Evolutionary conservation across 176 grass and related monocot genomes (phyloP), one percentile per base, ranked within the genome.

Genomic region (Puccinellia tenuiflora): DNA sequence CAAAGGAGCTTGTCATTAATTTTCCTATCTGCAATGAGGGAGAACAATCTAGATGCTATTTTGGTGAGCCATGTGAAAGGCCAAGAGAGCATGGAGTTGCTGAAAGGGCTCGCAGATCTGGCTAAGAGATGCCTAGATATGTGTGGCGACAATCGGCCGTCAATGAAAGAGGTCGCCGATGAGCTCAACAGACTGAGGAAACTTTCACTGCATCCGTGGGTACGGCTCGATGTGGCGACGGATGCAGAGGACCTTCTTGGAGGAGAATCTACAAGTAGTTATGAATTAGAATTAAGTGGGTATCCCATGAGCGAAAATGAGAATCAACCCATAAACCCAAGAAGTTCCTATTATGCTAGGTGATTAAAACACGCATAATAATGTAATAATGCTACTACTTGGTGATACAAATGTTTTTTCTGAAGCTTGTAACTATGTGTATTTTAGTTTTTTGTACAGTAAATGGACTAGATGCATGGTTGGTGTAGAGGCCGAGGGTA

Each of bases 41-140:
- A 72, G 42, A 72, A 83, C 74, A 78, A 83, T 31, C 63, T 88
- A 2, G 80, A 88, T 14, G 52, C 43, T 0, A 0, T 88, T 2
- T 43, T 88, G 31, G 1, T n/a, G 7, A 83, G 40, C 22, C 42
- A 83, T 0, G 3, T 88, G 28, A 88, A 78, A 40, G 80, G 64
- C 3, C 86, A 88, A 53, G 80, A 78, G 73, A 88, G 80, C 9
- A 53, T 0, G 16, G 80, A 88, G 17, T 3, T 88, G 8, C 1
- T 88, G 0, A 52, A 3, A 1, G 86, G 86, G 1, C 52, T 88
- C 18, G 80, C 80, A 7, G 80, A 72, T 31, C 74, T 88, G 1
- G 80, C 80, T 34, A 83, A 63, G 43, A 75, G 53, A 24, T 88
- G 86, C 42, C 30, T 88, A 5, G 80, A 83, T 28, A 88, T 88